phyloP scores from a whole-genome alignment of 768 basidiomycete genomes.

The Naganishia randhawae region DNA sequence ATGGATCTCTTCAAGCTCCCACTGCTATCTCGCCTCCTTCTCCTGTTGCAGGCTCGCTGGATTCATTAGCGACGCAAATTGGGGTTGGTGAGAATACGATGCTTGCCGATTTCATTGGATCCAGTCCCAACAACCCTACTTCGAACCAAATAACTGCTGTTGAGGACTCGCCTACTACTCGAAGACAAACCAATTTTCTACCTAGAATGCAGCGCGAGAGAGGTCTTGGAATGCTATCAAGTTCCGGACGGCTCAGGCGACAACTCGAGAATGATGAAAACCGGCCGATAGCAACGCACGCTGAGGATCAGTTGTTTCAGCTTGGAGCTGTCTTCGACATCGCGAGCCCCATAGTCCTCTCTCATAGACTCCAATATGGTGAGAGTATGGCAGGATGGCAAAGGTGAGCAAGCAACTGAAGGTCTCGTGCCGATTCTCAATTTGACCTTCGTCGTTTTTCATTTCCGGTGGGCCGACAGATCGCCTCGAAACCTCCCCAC shows the following conservation, averaged over 20 bases:
- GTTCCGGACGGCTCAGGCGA: not conserved
- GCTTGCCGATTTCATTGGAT: not conserved
- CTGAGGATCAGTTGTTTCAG: not conserved
- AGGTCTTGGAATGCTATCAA: not conserved
- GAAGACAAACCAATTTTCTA: not conserved
- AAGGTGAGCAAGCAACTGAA: not conserved
- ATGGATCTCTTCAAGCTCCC: not conserved
- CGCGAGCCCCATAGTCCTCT: not conserved
- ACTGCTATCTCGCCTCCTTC: not conserved
- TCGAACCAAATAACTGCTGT: not conserved
- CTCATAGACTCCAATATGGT: not conserved
- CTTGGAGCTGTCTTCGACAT: not conserved
- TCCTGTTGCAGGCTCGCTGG: not conserved
- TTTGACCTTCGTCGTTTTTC: not conserved
- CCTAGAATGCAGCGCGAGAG: not conserved
- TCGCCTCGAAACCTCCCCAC: not conserved
- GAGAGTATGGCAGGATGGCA: constrained; percentile 1
- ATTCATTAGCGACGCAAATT: not conserved
- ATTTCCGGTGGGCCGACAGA: no score
- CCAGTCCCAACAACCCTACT: not conserved
- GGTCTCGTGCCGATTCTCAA: not conserved
- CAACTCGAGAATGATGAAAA: constrained; percentile 2
- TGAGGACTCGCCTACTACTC: not conserved
- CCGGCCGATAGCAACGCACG: not conserved
- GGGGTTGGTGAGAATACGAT: not conserved